Conservation (phyloP, 306 rosid genomes). For the Argentina anserina region DNA sequence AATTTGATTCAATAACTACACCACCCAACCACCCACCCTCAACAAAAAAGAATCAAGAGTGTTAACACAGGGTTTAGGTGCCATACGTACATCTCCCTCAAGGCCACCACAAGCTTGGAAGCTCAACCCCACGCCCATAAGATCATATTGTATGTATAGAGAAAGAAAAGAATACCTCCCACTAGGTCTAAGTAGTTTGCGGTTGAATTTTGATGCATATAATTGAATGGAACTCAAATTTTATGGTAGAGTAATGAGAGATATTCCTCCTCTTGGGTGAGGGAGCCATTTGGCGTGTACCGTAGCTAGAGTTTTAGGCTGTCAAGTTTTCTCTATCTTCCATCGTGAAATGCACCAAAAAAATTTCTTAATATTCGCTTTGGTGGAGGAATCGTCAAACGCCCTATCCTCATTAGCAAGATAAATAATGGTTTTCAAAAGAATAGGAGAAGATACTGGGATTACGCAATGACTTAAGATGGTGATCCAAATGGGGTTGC, state of each 20-base stretch:
- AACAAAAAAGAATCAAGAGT: constrained; percentile 13
- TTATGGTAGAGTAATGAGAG: constrained; percentile 6
- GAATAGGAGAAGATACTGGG: neutral
- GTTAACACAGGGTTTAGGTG: constrained; percentile 23
- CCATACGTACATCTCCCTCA: constrained; percentile 18
- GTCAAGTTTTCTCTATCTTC: constrained; percentile 18
- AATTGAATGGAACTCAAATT: constrained; percentile 10
- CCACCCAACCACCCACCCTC: constrained; percentile 27
- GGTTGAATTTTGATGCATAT: constrained; percentile 10
- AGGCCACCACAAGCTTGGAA: neutral
- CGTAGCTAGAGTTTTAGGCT: constrained; percentile 23
- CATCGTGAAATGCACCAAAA: constrained; percentile 39
- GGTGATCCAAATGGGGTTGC: constrained; percentile 24
- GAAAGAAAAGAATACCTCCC: neutral
- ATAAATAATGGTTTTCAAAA: constrained; percentile 6
- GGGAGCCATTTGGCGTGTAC: constrained; percentile 28
- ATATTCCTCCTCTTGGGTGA: neutral
- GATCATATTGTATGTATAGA: neutral
- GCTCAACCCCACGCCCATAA: neutral
- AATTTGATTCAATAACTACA: constrained; percentile 28
- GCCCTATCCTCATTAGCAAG: constrained; percentile 26
- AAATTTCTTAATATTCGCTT: constrained; percentile 31
- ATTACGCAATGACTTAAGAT: constrained; percentile 33
- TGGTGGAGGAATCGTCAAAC: constrained; percentile 44
- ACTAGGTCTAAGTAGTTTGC: neutral